Conservation (phyloP, 345 rosid species). For the Psidium friedrichsthalianum region DNA sequence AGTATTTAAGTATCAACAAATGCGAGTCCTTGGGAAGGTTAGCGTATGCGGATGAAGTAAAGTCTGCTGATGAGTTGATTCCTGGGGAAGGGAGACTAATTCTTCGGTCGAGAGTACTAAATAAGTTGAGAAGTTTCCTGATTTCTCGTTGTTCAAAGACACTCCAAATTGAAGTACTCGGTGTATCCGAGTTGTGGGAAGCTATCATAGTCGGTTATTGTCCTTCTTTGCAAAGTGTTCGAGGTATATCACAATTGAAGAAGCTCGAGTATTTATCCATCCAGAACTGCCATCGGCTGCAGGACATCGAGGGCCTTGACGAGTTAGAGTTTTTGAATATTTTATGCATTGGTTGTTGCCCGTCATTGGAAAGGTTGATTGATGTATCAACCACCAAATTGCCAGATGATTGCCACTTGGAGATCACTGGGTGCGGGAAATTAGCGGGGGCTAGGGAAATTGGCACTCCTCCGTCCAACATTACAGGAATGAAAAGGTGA, state of each 20-base stretch:
- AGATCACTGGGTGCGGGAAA: not conserved
- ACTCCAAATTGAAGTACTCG: not conserved
- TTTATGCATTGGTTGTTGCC: rapidly evolving
- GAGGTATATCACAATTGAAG: not conserved
- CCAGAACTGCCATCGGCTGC: rapidly evolving
- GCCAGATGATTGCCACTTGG: not conserved
- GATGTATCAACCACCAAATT: not conserved
- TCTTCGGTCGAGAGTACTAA: not conserved
- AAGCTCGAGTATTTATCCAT: not conserved
- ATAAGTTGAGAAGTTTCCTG: not conserved
- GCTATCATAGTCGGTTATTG: rapidly evolving
- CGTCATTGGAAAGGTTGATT: not conserved
- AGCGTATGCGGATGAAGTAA: not conserved
- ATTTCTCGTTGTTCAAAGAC: not conserved
- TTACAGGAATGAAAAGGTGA: not conserved
- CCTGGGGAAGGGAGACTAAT: not conserved
- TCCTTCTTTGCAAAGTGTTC: rapidly evolving
- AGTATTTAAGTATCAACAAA: rapidly evolving
- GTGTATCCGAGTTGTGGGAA: not conserved
- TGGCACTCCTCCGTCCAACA: not conserved
- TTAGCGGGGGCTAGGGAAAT: not conserved
- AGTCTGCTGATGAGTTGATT: not conserved
- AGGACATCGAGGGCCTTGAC: not conserved
- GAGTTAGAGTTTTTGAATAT: not conserved
- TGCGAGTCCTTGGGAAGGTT: not conserved